Evolutionary conservation across 257 asterid genomes (phyloP).

Genomic region (Salvia rosmarinus): DNA sequence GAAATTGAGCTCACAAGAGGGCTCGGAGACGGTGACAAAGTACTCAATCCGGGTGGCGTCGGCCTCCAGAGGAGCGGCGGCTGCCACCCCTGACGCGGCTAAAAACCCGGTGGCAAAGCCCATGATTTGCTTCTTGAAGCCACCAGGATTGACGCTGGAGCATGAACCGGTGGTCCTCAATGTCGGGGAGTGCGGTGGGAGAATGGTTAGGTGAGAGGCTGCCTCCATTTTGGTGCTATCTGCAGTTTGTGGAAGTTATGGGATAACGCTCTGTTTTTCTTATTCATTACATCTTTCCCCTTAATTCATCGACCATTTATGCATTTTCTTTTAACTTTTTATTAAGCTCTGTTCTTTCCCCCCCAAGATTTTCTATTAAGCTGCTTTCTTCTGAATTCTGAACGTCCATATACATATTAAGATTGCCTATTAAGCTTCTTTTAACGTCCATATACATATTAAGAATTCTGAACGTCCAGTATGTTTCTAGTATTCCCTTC

Average conservation of each 20-base stretch:
- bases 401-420: too few species aligned
- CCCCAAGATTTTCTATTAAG: too few species aligned
- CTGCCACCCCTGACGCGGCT: slow-evolving; percentile 67
- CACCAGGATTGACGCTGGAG: slow-evolving; percentile 22
- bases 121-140: slow-evolving; percentile 49
- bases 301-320: too few species aligned
- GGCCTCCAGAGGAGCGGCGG: slow-evolving; percentile 65
- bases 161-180: slow-evolving; percentile 46
- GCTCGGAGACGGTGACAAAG: slow-evolving; percentile 83
- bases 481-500: too few species aligned
- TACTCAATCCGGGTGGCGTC: slow-evolving; percentile 84
- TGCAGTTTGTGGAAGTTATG: slow-evolving; percentile 37
- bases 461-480: too few species aligned
- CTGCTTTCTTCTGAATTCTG: too few species aligned
- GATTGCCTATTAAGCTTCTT: too few species aligned
- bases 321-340: too few species aligned
- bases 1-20: slow-evolving; percentile 73
- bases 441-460: too few species aligned
- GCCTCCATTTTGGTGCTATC: slow-evolving; percentile 60
- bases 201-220: slow-evolving; percentile 53
- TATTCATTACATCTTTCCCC: too few species aligned
- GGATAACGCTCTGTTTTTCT: slow-evolving; percentile 29
- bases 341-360: not conserved
- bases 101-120: slow-evolving; percentile 67
- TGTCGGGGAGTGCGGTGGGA: slow-evolving; percentile 40